Base-by-base conservation (phyloP, 2,329 filamentous ascomycete species). In the Paramyrothecium sp. region DNA sequence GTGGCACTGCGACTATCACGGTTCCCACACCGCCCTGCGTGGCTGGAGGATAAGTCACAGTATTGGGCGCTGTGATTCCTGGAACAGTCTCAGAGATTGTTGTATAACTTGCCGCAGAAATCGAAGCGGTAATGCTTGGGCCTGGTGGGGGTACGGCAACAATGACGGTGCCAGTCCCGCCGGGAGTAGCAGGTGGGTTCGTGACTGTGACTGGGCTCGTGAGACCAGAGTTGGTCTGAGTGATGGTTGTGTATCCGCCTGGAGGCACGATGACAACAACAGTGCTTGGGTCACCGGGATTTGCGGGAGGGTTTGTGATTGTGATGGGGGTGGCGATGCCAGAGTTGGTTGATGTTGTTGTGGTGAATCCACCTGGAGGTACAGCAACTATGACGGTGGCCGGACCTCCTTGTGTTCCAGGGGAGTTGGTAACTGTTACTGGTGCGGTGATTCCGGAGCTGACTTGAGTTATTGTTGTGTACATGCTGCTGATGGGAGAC, bases 351-450 rank as follows among this genome's bases (percentile, higher is more conserved):
- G 21, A 19, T 12, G 50, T 51, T 21, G 33, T 33, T 17, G 50
- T 51, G 11, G 30, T 30, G 22, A 34, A 21, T 4, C 7, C 26
- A 17, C 20, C 21, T 12, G 22, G 22, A 34, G 50, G 50, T n/a
- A 53, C 51, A 22, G 30, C 51, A 21, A 53, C 51, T 38, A 53
- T 41, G 51, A 53, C 30, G 30, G 51, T 53, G 2, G 26, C 51
- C n/a, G 19, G 17, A 53, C 33, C 51, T 21, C 26, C 51, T 21
- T 38, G 30, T 21, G 51, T 38, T 5, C 20, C n/a, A 3, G 23
- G 5, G 7, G 51, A 13, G 20, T 21, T 53, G 12, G 51, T 53
- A 22, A 53, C 12, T 7, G 51, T 53, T 13, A 33, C 23, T 11
- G 51, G 30, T 19, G 30, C 26, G 11, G 51, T 38, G 17, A 33